Conservation (phyloP, 2,329 filamentous ascomycete genomes). For the Stachybotrys elegans region DNA sequence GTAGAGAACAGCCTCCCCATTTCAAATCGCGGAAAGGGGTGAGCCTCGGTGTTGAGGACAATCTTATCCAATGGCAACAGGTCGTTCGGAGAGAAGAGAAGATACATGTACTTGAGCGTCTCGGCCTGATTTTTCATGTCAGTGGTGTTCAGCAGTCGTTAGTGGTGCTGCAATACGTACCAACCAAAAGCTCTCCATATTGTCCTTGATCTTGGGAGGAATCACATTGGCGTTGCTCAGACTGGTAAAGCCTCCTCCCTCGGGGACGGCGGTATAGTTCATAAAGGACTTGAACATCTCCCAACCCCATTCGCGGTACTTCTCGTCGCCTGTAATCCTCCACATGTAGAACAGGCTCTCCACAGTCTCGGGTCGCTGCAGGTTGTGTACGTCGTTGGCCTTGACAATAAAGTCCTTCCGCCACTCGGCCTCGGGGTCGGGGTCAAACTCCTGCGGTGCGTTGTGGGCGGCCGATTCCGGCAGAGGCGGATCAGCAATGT, state of each 20-base stretch:
- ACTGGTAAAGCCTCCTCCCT: slow-evolving; percentile 77
- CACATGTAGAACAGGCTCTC: slow-evolving; percentile 98
- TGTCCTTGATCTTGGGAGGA: slow-evolving; percentile 69
- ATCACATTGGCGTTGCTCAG: slow-evolving; percentile 68
- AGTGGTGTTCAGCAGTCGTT: slow-evolving; percentile 6
- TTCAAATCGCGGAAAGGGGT: slow-evolving; percentile 83
- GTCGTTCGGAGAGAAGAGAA: slow-evolving; percentile 82
- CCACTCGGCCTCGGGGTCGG: slow-evolving; percentile 57
- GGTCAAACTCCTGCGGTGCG: slow-evolving; percentile 45
- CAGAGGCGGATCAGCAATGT: slow-evolving; percentile 64
- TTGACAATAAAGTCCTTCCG: slow-evolving; percentile 76
- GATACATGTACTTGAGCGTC: slow-evolving; percentile 95
- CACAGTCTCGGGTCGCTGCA: slow-evolving; percentile 94
- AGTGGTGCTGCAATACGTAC: slow-evolving; percentile 41
- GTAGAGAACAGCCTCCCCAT: slow-evolving; percentile 72
- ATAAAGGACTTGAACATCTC: slow-evolving; percentile 94
- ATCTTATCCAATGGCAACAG: slow-evolving; percentile 79
- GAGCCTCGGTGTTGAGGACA: slow-evolving; percentile 94
- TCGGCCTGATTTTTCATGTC: slow-evolving; percentile 60
- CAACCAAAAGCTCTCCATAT: slow-evolving; percentile 99
- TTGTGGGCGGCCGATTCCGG: slow-evolving; percentile 45
- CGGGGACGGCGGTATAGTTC: slow-evolving; percentile 74
- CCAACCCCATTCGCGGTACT: slow-evolving; percentile 96
- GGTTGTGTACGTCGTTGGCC: slow-evolving; percentile 79
- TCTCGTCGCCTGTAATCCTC: slow-evolving; percentile 86